These are phyloP conservation scores for Metschnikowia cubensis DNA, from an alignment of 805 yeast species.

Conservation along the genomic window DNA sequence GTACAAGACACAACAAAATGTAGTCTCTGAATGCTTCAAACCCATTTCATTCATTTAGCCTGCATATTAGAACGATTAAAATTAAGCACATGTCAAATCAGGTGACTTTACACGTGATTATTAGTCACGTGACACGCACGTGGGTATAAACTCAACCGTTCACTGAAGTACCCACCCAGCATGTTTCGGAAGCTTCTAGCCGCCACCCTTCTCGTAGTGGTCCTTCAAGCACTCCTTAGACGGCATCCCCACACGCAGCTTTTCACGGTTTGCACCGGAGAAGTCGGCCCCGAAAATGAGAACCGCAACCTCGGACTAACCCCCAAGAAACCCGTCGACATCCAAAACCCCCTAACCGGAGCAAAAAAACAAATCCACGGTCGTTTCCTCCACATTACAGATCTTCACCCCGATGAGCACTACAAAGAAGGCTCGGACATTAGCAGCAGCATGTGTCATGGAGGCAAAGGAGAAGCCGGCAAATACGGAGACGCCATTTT, in stretches of 20 bases:
- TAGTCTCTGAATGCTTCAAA: no score
- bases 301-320: conserved; percentile 29
- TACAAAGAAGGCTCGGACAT: conserved; percentile 51
- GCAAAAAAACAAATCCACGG: conserved; percentile 51
- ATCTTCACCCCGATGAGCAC: conserved; percentile 77
- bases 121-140: not conserved
- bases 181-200: conserved; percentile 4
- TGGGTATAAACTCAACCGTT: no score
- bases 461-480: conserved; percentile 52
- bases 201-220: conserved; percentile 1
- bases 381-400: conserved; percentile 80
- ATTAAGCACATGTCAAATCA: no score
- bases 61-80: no score
- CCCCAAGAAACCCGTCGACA: conserved; percentile 27
- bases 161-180: not conserved
- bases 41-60: no score
- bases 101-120: no score
- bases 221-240: not conserved
- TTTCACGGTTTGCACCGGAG: not conserved
- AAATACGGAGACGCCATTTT: conserved; percentile 68
- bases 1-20: no score
- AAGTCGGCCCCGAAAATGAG: not conserved
- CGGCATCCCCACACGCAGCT: not conserved
- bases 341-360: conserved; percentile 18
- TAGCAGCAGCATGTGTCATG: conserved; percentile 52